Evolutionary conservation across 2,329 filamentous ascomycete genomes (phyloP).

Genomic region (Niveomyces coronatus): DNA sequence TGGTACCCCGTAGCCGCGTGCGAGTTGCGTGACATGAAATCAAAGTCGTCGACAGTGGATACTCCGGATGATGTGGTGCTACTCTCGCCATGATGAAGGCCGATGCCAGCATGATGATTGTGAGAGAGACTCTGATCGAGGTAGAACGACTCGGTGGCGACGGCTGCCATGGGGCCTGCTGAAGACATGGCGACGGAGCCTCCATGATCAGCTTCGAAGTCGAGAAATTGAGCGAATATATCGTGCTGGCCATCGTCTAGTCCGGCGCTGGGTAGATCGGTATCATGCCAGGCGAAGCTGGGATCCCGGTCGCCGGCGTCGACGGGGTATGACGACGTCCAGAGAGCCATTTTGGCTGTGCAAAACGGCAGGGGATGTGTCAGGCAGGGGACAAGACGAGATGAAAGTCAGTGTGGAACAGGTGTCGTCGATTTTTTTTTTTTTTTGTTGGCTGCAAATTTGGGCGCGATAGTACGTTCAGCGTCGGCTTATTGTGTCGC

Average conservation of each 20-base stretch:
- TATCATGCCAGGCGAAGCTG: constrained; percentile 26
- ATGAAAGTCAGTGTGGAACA: no score
- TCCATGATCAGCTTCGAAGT: constrained; percentile 23
- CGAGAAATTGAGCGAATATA: constrained; percentile 27
- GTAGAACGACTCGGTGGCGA: constrained; percentile 19
- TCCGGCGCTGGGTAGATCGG: constrained; percentile 16
- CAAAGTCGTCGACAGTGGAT: constrained; percentile 26
- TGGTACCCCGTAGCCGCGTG: constrained; percentile 21
- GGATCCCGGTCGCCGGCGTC: constrained; percentile 25
- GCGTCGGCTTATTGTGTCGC: no score
- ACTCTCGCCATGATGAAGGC: constrained; percentile 15
- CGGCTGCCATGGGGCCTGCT: constrained; percentile 14
- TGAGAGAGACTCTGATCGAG: constrained; percentile 12
- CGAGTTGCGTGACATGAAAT: constrained; percentile 26
- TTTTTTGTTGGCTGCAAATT: no score
- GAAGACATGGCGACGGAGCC: constrained; percentile 12
- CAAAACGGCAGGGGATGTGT: constrained; percentile 5
- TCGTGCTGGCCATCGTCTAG: constrained; percentile 21
- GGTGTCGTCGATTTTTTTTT: no score
- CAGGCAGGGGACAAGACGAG: neutral
- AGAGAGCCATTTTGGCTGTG: constrained; percentile 23
- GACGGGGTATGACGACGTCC: constrained; percentile 24
- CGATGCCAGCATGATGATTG: neutral
- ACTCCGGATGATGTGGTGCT: constrained; percentile 25
- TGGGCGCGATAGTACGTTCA: no score